Base-by-base conservation (phyloP, 257 asterid species). In the Scutellaria baicalensis region DNA sequence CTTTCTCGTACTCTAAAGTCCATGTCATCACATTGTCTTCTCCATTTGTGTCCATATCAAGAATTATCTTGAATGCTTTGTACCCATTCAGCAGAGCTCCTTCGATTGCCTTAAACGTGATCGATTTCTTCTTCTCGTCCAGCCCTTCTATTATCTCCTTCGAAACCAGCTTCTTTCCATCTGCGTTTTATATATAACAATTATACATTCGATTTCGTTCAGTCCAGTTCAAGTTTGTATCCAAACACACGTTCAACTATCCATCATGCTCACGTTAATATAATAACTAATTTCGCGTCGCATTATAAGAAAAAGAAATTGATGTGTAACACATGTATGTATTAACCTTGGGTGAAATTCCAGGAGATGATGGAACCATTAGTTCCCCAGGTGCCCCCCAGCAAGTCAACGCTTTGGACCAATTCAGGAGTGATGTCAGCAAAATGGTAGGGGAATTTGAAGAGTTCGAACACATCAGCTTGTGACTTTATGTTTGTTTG, bases 71-170 rank as follows among this genome's bases (percentile, higher is more conserved):
- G 4, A 81, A 65, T 5, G 38, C 8, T 23, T 63, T 77, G 76
- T 62, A 82, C 1, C 9, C 1, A 20, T 61, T 31, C 60, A 66
- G 0, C 1, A 70, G 12, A 51, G 61, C 80, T 27, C 82, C 83
- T 63, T 51, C 81, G 8, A 75, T 43, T 14, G 47, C 70, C 59
- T 33, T 73, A n/a, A 10, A 82, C 16, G 44, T 76, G 16, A 82
- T 62, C n/a, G 79, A 65, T 47, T 70, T 76, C n/a, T 70, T 73
- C 40, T 11, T 31, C 51, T 76, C 76, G 45, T 82, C 82, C 35
- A 78, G 39, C 48, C 52, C 80, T 8, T 73, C 80, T 21, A 78
- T 49, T 0, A 47, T 47, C 57, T 77, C 78, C 40, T 71, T 81
- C 1, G 64, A 9, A 8, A 62, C 59, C 14, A 3, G 13, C 61